Conservation (phyloP, 2,329 filamentous ascomycete species). For the Cladosporium sp. region DNA sequence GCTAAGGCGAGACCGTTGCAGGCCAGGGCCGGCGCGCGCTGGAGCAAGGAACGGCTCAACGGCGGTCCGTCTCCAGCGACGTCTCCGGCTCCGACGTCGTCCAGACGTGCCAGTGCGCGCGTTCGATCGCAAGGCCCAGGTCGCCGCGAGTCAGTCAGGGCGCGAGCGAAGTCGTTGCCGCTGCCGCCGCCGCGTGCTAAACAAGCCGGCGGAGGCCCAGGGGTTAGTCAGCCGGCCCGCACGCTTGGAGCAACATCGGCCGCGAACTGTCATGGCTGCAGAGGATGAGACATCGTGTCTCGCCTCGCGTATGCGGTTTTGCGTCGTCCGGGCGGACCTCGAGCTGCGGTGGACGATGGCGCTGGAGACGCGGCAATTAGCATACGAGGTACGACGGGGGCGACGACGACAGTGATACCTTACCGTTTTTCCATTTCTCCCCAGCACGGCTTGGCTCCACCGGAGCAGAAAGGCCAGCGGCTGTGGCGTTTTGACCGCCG, state of each 20-base stretch:
- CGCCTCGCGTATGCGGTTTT: not conserved
- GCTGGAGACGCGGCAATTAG: no score
- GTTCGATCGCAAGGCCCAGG: no score
- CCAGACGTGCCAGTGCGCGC: no score
- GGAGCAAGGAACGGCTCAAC: slow-evolving; percentile 1
- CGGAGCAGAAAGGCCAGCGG: not conserved
- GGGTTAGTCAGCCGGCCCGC: not conserved
- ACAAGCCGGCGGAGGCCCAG: not conserved
- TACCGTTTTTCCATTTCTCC: no score
- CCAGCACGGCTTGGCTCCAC: no score
- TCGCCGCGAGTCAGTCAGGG: no score
- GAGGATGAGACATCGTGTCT: not conserved
- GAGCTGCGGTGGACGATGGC: no score
- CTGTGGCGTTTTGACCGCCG: slow-evolving; percentile 6
- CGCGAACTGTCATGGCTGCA: not conserved
- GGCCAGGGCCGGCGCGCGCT: slow-evolving; percentile 4
- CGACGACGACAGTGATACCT: no score
- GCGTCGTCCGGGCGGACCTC: not conserved
- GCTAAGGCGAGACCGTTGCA: not conserved
- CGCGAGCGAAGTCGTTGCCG: no score
- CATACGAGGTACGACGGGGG: no score
- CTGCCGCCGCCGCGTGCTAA: no score
- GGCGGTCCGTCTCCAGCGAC: slow-evolving; percentile 5
- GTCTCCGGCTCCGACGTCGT: no score
- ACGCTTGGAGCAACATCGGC: not conserved